A percentile compares a stretch with the other conserved stretches of the same genome.
Conservation (phyloP, 176 grass and related monocot genomes). For the Canna indica region DNA sequence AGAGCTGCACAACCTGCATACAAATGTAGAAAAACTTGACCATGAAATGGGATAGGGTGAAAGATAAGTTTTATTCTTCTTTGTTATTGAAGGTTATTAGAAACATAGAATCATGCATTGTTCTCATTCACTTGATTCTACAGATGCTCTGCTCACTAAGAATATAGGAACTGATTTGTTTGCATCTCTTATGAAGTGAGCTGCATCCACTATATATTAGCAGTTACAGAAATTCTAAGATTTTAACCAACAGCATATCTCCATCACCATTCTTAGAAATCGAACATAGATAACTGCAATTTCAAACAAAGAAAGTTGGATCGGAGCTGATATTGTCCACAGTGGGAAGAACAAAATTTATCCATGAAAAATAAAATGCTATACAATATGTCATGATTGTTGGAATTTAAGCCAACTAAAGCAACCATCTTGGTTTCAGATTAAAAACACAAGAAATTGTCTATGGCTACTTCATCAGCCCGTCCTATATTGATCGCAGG, state of each 20-base stretch:
- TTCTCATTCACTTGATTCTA: neutral
- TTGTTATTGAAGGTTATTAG: neutral
- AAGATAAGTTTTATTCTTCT: neutral
- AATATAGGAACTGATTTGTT: neutral
- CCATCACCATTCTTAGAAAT: neutral
- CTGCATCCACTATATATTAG: neutral
- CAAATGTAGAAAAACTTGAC: neutral
- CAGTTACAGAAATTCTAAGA: neutral
- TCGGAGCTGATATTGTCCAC: neutral
- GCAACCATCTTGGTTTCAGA: neutral
- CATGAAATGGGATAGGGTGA: neutral
- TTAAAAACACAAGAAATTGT: neutral
- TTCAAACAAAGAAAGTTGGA: neutral
- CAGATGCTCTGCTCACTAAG: neutral
- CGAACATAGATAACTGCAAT: neutral
- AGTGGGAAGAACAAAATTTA: too few relatives aligned
- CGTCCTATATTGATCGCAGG: neutral
- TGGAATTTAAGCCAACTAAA: neutral
- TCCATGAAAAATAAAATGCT: neutral
- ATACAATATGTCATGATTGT: neutral
- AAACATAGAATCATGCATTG: neutral
- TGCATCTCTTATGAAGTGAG: neutral
- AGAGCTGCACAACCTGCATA: conserved; percentile 70
- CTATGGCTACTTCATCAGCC: neutral
- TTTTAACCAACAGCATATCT: neutral